These are phyloP conservation scores for Melaleuca quinquenervia DNA, from an alignment of 345 rosid species.

Conservation along the genomic window DNA sequence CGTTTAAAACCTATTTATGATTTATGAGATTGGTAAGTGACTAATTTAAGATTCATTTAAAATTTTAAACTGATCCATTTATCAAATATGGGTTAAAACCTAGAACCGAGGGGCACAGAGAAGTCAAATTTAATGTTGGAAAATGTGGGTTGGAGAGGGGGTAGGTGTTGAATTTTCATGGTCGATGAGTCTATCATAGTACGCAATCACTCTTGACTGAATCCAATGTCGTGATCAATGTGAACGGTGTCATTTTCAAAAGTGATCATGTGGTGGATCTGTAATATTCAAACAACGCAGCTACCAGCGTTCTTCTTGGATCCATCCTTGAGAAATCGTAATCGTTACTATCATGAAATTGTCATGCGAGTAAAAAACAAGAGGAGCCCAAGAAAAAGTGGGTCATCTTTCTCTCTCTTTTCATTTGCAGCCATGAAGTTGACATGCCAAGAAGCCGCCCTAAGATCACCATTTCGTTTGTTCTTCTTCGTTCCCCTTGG, in stretches of 20 bases:
- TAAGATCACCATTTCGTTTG: background rate
- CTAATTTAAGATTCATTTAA: too few relatives aligned
- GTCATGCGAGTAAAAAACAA: too few relatives aligned
- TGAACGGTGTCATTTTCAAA: background rate
- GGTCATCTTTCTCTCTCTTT: background rate
- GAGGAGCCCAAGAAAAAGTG: background rate
- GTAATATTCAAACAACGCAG: background rate
- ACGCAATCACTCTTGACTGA: background rate
- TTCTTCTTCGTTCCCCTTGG: background rate
- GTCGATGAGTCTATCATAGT: background rate
- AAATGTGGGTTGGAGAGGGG: background rate
- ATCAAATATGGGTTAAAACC: too few relatives aligned
- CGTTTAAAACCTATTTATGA: too few relatives aligned
- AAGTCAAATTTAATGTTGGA: background rate
- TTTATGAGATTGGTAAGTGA: too few relatives aligned
- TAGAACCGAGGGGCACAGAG: too few relatives aligned
- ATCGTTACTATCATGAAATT: too few relatives aligned
- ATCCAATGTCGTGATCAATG: background rate
- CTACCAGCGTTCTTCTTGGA: background rate
- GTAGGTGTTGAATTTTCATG: background rate
- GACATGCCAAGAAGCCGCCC: background rate
- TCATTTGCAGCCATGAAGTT: background rate
- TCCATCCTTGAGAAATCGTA: background rate
- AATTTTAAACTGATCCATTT: too few relatives aligned
- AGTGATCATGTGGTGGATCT: background rate